These are phyloP conservation scores for Aureobasidium sp. DNA, from an alignment of 2,329 filamentous ascomycete species.

Conservation along the genomic window DNA sequence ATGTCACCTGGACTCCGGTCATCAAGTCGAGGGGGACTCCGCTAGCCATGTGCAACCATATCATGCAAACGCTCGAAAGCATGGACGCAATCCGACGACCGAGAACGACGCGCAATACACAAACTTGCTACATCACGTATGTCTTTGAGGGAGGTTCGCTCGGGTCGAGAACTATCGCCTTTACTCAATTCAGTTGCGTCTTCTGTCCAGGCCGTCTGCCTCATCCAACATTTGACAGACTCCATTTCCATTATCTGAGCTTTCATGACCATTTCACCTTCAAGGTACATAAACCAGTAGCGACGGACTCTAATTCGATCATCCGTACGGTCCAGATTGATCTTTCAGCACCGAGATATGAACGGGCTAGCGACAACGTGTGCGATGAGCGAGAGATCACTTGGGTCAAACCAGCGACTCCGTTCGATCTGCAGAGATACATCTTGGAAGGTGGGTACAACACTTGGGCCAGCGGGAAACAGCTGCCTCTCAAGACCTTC, in stretches of 20 bases:
- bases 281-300: slow-evolving; percentile 16
- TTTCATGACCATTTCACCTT: slow-evolving; percentile 31
- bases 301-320: not conserved
- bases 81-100: slow-evolving; percentile 22
- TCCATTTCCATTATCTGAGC: slow-evolving; percentile 29
- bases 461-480: slow-evolving; percentile 12
- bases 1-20: slow-evolving; percentile 18
- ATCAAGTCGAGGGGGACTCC: not conserved
- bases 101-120: not conserved
- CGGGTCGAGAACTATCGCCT: slow-evolving; percentile 6
- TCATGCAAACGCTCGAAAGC: not conserved
- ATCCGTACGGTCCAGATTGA: slow-evolving; percentile 4
- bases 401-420: slow-evolving; percentile 27
- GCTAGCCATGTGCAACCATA: not conserved
- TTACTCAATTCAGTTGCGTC: slow-evolving; percentile 20
- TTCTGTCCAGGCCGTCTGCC: slow-evolving; percentile 19
- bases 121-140: slow-evolving; percentile 11
- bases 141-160: slow-evolving; percentile 11
- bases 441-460: slow-evolving; percentile 27
- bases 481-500: not conserved
- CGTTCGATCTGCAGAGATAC: slow-evolving; percentile 30
- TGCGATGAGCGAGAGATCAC: slow-evolving; percentile 24
- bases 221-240: slow-evolving; percentile 21
- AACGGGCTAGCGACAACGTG: slow-evolving; percentile 22
- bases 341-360: slow-evolving; percentile 18